phyloP scores from a whole-genome alignment of 768 basidiomycete species.

The Amanita molliuscula region DNA sequence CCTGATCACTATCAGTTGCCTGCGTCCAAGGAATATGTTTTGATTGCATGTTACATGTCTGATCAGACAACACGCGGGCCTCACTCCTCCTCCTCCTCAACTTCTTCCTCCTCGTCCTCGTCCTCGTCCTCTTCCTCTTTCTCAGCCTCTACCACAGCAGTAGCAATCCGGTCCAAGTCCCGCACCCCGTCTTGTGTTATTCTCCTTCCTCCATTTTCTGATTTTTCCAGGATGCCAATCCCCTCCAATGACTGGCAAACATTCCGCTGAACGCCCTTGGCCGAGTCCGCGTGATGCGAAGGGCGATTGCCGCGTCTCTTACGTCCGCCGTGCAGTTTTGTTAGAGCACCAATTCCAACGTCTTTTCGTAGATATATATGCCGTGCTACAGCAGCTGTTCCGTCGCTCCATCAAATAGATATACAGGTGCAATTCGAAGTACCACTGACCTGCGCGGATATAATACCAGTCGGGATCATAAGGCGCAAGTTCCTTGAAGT shows the following conservation, averaged over 20 bases:
- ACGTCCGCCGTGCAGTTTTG: slow-evolving; percentile 94
- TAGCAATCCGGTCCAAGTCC: slow-evolving; percentile 90
- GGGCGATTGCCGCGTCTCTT: slow-evolving; percentile 96
- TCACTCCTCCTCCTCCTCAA: slow-evolving; percentile 47
- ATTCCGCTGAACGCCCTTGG: slow-evolving; percentile 86
- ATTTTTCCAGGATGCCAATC: slow-evolving; percentile 94
- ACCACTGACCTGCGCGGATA: slow-evolving; percentile 82
- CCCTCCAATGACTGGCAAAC: slow-evolving; percentile 96
- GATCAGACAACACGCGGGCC: slow-evolving; percentile 20
- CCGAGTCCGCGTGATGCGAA: slow-evolving; percentile 84
- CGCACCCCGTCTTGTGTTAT: slow-evolving; percentile 96
- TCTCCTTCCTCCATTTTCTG: slow-evolving; percentile 88
- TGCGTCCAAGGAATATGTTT: slow-evolving; percentile 11
- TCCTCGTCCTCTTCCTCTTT: slow-evolving; percentile 70
- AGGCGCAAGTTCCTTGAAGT: slow-evolving; percentile 96
- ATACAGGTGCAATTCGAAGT: not conserved
- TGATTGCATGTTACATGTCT: slow-evolving; percentile 33
- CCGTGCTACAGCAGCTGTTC: slow-evolving; percentile 84
- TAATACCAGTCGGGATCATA: slow-evolving; percentile 99
- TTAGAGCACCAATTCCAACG: slow-evolving; percentile 86
- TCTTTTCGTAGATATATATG: slow-evolving; percentile 99
- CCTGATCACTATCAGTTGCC: not conserved
- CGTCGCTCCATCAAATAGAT: not conserved
- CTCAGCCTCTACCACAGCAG: slow-evolving; percentile 72
- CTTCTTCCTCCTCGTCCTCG: slow-evolving; percentile 63